Percentiles rank a stretch among this genome's conserved stretches.
phyloP scores from a whole-genome alignment of 345 rosid species.

The Reutealis trisperma region DNA sequence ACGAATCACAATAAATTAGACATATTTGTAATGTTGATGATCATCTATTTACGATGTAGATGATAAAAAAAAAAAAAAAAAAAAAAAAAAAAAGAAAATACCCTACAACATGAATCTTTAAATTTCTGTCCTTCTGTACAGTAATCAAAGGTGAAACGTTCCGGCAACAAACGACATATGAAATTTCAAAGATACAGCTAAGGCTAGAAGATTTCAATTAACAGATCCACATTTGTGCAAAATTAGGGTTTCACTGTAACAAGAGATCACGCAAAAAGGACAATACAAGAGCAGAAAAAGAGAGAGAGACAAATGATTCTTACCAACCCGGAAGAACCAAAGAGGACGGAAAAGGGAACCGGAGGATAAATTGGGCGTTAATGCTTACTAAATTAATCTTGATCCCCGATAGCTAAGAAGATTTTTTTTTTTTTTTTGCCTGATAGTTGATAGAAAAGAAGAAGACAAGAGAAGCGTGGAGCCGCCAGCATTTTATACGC shows the following conservation, averaged over 20 bases:
- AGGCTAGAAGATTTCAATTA: background rate
- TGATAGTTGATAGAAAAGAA: background rate
- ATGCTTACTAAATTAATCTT: background rate
- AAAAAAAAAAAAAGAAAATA: constrained; percentile 2
- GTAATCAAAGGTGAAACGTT: background rate
- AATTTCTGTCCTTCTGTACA: background rate
- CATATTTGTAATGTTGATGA: background rate
- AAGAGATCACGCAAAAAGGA: background rate
- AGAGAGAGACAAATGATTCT: constrained; percentile 10
- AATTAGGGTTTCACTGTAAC: background rate
- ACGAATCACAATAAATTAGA: constrained; percentile 4
- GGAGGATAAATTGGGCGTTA: constrained; percentile 7
- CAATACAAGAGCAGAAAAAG: background rate
- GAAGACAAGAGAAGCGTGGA: constrained; percentile 3
- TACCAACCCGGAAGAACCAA: constrained; percentile 26
- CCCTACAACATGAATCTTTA: background rate
- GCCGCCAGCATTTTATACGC: background rate
- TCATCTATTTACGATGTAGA: constrained; percentile 13
- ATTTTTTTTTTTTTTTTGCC: too few species aligned
- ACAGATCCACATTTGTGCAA: background rate
- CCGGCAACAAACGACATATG: background rate
- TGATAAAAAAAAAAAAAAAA: constrained; percentile 3
- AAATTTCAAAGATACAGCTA: background rate
- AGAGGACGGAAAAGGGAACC: constrained; percentile 2
- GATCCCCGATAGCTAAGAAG: constrained; percentile 2